Evolutionary conservation across 2,329 filamentous ascomycete species (phyloP), one percentile per base, ranked within the genome.

Genomic region (Aphanoascus verrucosus): DNA sequence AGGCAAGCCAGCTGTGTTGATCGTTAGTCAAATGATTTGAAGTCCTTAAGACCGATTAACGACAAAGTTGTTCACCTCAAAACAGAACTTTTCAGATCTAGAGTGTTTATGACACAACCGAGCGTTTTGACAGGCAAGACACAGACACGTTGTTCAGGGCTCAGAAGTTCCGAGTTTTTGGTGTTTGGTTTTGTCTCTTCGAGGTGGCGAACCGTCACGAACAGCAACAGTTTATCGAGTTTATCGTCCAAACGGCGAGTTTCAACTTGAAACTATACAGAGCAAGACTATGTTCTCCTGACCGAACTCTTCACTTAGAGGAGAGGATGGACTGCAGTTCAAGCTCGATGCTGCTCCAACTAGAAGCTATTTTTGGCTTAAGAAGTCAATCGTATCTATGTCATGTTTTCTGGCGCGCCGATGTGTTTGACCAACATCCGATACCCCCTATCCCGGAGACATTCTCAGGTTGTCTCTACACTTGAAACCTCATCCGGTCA

Each of bases 231-330:
- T 49, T 49, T 14, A 8, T 42, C 23, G 23, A 28, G n/a, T n/a
- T n/a, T n/a, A n/a, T n/a, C n/a, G 37, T 49, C 47, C 14, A 37
- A 45, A 45, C 49, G 15, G 2, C 19, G 11, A 17, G 49, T 52
- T 45, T 52, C 49, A 52, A 44, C 17, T 44, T 52, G 49, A 52
- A 52, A 52, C 49, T 17, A 38, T 14, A 32, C 8, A 43, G 40
- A 32, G 8, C 11, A 3, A 28, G 38, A 31, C 49, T 43, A 44
- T 51, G 28, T 46, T 17, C 43, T 48, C 34, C 32, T 48, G 45
- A 38, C 23, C 20, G 32, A 37, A 12, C 17, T 48, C 14, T 23
- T 23, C 15, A 14, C 17, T 19, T 2, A 37, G 15, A 5, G 14
- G 34, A 23, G 32, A 37, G 9, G 23, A 48, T 28, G 23, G n/a